Base-by-base conservation (phyloP, 345 rosid species). In the Pseudoturritis turrita region DNA sequence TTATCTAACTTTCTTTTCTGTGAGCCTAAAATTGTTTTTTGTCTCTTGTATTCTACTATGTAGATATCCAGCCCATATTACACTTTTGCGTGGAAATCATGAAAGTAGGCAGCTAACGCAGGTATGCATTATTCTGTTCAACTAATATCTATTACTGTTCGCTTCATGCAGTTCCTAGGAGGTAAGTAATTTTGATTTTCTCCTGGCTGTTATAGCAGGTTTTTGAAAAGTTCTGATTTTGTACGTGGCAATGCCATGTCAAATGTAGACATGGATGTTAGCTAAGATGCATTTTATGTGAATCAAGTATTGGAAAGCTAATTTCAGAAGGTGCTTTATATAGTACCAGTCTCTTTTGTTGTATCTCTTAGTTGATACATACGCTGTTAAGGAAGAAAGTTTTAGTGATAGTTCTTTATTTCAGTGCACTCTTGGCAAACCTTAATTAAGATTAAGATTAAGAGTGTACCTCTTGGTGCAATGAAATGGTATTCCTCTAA, bases 81-180 rank as follows among this genome's bases (percentile, higher is more conserved):
- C 99, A 68, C 98, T 96, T 78, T 72, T 96, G 82, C 99, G 99
- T 43, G 99, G 99, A 59, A 96, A 96, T 80, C 98, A 92, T 78
- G 98, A 96, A 80, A 96, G 99, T 81, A 86, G 99, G 79, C 99
- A 96, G 82, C 90, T 96, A 71, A 96, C 99, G 31, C 99, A 96
- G 98, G 99, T 96, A 72, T 75, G 73, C 43, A 55, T 49, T 71
- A 52, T 66, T 51, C 68, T 50, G 17, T 57, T 17, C 54, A 29
- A 17, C 29, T 36, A 11, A 8, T 36, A 53, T 44, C 52, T 68
- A 1, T 68, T 43, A 6, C 5, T 53, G 17, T 62, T 15, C 61
- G 29, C 29, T 23, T 45, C 17, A 12, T 25, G 49, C 57, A 26
- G n/a, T 52, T 28, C 26, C 22, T 60, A 49, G 55, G 68, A 60